Conservation (phyloP, 768 basidiomycete species). For the Rhodocollybia butyracea region DNA sequence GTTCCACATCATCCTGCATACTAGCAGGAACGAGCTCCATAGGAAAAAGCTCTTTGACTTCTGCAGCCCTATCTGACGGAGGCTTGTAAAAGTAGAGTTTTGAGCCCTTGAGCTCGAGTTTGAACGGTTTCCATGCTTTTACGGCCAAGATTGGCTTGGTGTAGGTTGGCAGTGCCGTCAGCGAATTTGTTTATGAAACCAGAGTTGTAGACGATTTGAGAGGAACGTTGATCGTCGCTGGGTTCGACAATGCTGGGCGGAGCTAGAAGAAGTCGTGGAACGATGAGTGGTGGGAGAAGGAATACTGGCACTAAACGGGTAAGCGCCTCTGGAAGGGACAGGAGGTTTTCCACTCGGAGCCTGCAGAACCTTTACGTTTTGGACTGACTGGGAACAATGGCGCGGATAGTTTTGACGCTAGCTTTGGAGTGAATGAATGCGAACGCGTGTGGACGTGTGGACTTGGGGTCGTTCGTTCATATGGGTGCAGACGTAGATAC, state of each 20-base stretch:
- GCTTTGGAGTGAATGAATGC: constrained; percentile 68
- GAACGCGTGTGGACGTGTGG: constrained; percentile 61
- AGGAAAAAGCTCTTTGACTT: constrained; percentile 74
- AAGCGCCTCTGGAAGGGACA: constrained; percentile 3
- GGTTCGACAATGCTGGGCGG: constrained; percentile 50
- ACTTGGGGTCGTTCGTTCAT: too few relatives aligned
- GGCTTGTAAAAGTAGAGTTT: constrained; percentile 88
- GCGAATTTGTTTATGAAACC: constrained; percentile 74
- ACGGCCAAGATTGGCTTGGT: constrained; percentile 39
- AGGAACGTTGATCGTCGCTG: constrained; percentile 48
- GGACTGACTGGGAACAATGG: constrained; percentile 54
- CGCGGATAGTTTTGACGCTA: constrained; percentile 64
- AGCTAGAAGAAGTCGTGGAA: constrained; percentile 37
- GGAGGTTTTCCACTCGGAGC: constrained; percentile 33
- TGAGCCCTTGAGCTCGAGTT: constrained; percentile 78
- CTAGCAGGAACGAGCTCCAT: constrained; percentile 53
- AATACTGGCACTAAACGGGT: not conserved
- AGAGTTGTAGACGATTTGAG: constrained; percentile 73
- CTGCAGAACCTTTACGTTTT: constrained; percentile 51
- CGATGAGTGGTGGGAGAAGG: constrained; percentile 9
- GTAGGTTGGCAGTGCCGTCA: constrained; percentile 35
- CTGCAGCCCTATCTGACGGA: constrained; percentile 60
- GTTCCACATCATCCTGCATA: constrained; percentile 46
- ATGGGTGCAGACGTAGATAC: constrained; percentile 26
- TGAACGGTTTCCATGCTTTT: constrained; percentile 87